A percentile compares a stretch with the other conserved stretches of the same genome.
phyloP scores from a whole-genome alignment of 164 flowering plant species.

The Cinnamomum chago region DNA sequence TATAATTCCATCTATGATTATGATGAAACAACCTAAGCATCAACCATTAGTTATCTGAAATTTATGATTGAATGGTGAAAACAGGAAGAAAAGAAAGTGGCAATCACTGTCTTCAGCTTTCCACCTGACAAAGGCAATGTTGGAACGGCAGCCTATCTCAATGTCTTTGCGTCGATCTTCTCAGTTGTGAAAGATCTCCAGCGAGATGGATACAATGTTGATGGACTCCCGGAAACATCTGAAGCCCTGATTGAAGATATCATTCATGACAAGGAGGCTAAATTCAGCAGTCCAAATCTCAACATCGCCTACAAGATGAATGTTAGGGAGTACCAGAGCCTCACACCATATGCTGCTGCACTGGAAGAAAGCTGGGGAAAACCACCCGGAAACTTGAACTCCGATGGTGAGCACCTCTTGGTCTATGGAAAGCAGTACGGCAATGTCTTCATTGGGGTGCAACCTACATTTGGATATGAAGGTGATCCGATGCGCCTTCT shows the following conservation, averaged over 20 bases:
- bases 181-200: slow-evolving; percentile 85
- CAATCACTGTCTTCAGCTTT: slow-evolving; percentile 98
- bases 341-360: slow-evolving; percentile 83
- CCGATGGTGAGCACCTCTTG: slow-evolving; percentile 93
- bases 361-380: slow-evolving; percentile 99
- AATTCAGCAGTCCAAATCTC: slow-evolving; percentile 97
- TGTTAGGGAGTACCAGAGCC: slow-evolving; percentile 74
- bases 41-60: neutral
- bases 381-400: slow-evolving; percentile 93
- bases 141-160: slow-evolving; percentile 98
- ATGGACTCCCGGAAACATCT: slow-evolving; percentile 85
- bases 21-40: neutral
- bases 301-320: slow-evolving; percentile 94
- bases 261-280: slow-evolving; percentile 95
- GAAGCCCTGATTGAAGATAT: slow-evolving; percentile 83
- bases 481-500: slow-evolving; percentile 98
- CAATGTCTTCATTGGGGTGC: slow-evolving; percentile 93
- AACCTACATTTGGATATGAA: slow-evolving; percentile 97
- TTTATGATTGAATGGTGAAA: slow-evolving; percentile 1
- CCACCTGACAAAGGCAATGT: slow-evolving; percentile 99
- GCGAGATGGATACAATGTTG: slow-evolving; percentile 77
- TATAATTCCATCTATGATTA: neutral
- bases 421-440: slow-evolving; percentile 97
- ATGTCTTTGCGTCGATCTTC: slow-evolving; percentile 87
- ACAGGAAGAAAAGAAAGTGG: slow-evolving; percentile 89